Conservation (phyloP, 2,329 filamentous ascomycete species). For the Macroventuria anomochaeta region DNA sequence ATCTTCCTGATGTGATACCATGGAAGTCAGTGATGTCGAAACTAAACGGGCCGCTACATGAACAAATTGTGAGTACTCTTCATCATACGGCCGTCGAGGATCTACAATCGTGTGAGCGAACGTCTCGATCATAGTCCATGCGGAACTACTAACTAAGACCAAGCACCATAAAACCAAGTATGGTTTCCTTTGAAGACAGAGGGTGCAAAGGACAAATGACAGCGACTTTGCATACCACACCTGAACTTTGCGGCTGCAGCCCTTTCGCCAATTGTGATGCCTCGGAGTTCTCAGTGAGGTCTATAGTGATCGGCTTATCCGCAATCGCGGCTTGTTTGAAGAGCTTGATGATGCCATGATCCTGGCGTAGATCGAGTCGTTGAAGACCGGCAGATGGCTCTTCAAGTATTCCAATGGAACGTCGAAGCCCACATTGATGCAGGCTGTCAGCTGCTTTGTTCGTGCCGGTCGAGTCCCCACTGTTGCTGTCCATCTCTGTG, state of each 20-base stretch:
- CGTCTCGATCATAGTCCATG: background rate
- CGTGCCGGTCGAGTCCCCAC: slow-evolving; percentile 7
- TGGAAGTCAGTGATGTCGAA: slow-evolving; percentile 48
- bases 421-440: slow-evolving; percentile 30
- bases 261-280: slow-evolving; percentile 32
- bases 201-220: slow-evolving; percentile 48
- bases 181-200: slow-evolving; percentile 39
- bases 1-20: slow-evolving; percentile 50
- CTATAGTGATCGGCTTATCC: slow-evolving; percentile 36
- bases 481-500: slow-evolving; percentile 19
- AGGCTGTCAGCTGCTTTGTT: slow-evolving; percentile 11
- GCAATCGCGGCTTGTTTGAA: slow-evolving; percentile 40
- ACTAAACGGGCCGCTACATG: slow-evolving; percentile 46
- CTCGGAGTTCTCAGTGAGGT: slow-evolving; percentile 39
- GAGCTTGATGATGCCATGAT: slow-evolving; percentile 29
- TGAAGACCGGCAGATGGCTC: slow-evolving; percentile 31
- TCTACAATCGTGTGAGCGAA: slow-evolving; percentile 10
- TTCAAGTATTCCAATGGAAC: slow-evolving; percentile 28
- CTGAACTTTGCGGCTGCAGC: slow-evolving; percentile 44
- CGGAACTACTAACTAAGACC: slow-evolving; percentile 37
- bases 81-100: slow-evolving; percentile 47
- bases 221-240: slow-evolving; percentile 42
- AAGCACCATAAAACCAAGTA: slow-evolving; percentile 50
- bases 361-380: slow-evolving; percentile 29
- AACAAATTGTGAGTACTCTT: slow-evolving; percentile 50